Conservation (phyloP, 2,329 filamentous ascomycete species). For the Phialemonium atrogriseum region DNA sequence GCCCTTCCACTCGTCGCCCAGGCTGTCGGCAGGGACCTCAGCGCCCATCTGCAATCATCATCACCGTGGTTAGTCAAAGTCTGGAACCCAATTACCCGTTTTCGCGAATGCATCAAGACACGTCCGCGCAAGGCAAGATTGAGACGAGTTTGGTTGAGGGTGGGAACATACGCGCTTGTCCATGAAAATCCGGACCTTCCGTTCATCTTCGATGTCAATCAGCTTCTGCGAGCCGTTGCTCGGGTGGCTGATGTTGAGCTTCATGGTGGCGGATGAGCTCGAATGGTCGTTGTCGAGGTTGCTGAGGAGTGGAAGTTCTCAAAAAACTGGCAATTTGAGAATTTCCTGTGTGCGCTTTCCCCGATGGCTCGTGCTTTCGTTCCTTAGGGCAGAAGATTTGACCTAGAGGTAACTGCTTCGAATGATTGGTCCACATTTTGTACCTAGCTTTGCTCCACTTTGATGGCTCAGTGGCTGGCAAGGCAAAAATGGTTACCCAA, state of each 20-base stretch:
- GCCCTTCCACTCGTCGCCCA: conserved; percentile 99
- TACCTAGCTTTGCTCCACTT: no score
- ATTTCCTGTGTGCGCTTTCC: not conserved
- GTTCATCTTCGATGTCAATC: conserved; percentile 98
- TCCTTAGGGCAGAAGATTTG: not conserved
- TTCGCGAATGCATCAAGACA: no score
- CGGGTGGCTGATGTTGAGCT: conserved; percentile 74
- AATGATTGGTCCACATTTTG: not conserved
- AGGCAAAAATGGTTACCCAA: no score
- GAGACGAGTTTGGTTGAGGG: conserved; percentile 12
- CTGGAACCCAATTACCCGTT: no score
- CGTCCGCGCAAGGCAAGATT: no score
- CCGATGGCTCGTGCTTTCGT: conserved; percentile 1
- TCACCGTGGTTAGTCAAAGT: conserved; percentile 17
- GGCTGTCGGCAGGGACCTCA: conserved; percentile 86
- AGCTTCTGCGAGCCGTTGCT: conserved; percentile 99
- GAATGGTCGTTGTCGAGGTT: conserved; percentile 2
- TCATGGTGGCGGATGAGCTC: conserved; percentile 4
- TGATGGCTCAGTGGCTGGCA: no score
- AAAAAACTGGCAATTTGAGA: not conserved
- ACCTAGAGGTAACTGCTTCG: not conserved
- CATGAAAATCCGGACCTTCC: conserved; percentile 98
- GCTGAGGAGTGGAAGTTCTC: not conserved
- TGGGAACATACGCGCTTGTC: conserved; percentile 64
- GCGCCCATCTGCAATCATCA: conserved; percentile 68